Evolutionary conservation across 768 basidiomycete species (phyloP), one percentile per base, ranked within the genome.

Genomic region (Mrakia hoshinonis): DNA sequence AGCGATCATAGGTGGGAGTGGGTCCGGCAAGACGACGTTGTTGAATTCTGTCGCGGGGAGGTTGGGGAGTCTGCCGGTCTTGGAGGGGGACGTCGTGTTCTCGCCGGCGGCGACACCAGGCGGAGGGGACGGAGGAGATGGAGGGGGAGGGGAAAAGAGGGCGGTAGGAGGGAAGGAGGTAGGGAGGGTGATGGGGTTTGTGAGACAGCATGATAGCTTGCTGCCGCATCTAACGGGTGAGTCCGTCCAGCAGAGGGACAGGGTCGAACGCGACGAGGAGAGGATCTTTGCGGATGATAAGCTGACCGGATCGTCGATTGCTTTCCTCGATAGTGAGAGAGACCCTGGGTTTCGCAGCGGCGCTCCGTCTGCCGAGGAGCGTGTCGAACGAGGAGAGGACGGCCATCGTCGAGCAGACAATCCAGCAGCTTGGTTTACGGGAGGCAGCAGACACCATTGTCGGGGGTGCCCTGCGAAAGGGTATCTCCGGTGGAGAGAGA

Each of bases 401-500:
- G 11, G 70, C 75, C n/a, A 82, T 83, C 67, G 82, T 83, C 4
- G 79, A 82, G 60, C 80, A 82, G 73, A 83, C 82, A 0, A 79
- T 83, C 46, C 74, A 77, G 20, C 82, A 83, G 74, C 79, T 84
- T 3, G 83, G 83, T 0, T 75, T 84, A 22, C 73, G 76, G 6
- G 83, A 82, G 36, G 81, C 79, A 0, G 82, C 81, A 7, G 80
- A 83, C 39, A 82, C 81, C 4, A 75, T 82, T 15, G 86, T 88
- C 58, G 86, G 87, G 0, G 87, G 85, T 0, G 82, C 85, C 0
- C 80, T 86, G 22, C 81, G 82, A 48, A 81, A 85, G 61, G 87
- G 87, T 1, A 85, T 88, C 47, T 85, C 84, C 26, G 86, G 86
- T 10, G 86, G 88, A 3, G 87, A 89, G 77, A 86, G 85, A 74